Conservation (phyloP, 129 eudicot genomes). For the Ambrosia trifida region DNA sequence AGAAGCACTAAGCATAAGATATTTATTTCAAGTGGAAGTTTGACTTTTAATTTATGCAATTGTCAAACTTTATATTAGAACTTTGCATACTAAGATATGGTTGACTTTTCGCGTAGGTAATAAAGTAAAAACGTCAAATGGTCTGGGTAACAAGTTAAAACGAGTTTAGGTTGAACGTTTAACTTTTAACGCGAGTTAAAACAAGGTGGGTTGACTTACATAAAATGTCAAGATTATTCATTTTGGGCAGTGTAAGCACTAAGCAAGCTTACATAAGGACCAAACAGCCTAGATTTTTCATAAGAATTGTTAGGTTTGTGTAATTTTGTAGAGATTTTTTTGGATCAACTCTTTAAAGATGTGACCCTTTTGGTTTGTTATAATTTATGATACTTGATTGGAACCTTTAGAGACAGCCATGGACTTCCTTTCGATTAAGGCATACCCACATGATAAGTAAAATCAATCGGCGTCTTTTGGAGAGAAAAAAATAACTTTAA, state of each 20-base stretch:
- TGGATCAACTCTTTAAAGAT: constrained; percentile 23
- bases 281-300: constrained; percentile 20
- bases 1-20: constrained; percentile 35
- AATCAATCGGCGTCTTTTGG: constrained; percentile 7
- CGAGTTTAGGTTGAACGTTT: not conserved
- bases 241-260: constrained; percentile 5
- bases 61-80: constrained; percentile 14
- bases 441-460: constrained; percentile 29
- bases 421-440: constrained; percentile 24
- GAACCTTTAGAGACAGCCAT: constrained; percentile 24
- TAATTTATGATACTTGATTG: constrained; percentile 27
- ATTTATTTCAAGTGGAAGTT: constrained; percentile 33
- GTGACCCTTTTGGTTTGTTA: constrained; percentile 31
- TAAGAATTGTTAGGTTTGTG: constrained; percentile 5
- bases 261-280: constrained; percentile 6
- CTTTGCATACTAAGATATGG: not conserved
- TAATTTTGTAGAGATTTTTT: constrained; percentile 6
- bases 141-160: not conserved
- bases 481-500: not conserved
- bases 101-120: constrained; percentile 6
- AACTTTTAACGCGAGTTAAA: not conserved
- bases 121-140: not conserved
- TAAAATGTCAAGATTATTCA: not conserved
- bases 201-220: not conserved
- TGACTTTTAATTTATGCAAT: constrained; percentile 30